phyloP scores from a whole-genome alignment of 805 yeast species.

The Candida namnaoensis region DNA sequence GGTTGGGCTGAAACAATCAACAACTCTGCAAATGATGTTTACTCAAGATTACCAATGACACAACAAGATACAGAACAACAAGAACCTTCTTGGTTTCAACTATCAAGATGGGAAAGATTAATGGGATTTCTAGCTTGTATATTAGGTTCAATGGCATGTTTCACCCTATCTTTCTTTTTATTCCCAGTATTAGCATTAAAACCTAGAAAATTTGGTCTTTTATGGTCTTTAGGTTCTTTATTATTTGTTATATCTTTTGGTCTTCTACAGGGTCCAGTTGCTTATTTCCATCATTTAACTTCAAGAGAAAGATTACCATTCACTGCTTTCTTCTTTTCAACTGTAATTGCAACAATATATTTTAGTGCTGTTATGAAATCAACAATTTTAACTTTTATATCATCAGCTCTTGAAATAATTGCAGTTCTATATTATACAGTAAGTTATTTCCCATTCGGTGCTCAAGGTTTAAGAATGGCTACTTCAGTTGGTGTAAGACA shows the following conservation, averaged over 20 bases:
- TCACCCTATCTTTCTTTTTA: conserved; percentile 69
- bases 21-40: conserved; percentile 43
- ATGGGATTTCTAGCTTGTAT: conserved; percentile 72
- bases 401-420: conserved; percentile 68
- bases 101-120: conserved; percentile 74
- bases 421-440: conserved; percentile 88
- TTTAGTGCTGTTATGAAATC: conserved; percentile 62
- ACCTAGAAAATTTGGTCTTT: conserved; percentile 83
- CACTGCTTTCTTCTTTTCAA: conserved; percentile 70
- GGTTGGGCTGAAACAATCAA: conserved; percentile 30
- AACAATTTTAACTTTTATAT: conserved; percentile 66
- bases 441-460: conserved; percentile 94
- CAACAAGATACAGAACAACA: conserved; percentile 39
- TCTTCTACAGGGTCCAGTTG: conserved; percentile 84
- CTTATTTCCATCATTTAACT: conserved; percentile 63
- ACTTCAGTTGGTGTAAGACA: conserved; percentile 49
- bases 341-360: conserved; percentile 71
- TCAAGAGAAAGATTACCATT: conserved; percentile 75
- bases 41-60: conserved; percentile 56
- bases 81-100: conserved; percentile 72
- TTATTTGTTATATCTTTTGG: conserved; percentile 87
- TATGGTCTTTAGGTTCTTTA: conserved; percentile 89
- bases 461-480: conserved; percentile 57
- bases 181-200: conserved; percentile 85
- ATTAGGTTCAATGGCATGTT: conserved; percentile 71